Evolutionary conservation across 2,329 filamentous ascomycete species (phyloP).

Genomic region (Alternaria metachromatica): DNA sequence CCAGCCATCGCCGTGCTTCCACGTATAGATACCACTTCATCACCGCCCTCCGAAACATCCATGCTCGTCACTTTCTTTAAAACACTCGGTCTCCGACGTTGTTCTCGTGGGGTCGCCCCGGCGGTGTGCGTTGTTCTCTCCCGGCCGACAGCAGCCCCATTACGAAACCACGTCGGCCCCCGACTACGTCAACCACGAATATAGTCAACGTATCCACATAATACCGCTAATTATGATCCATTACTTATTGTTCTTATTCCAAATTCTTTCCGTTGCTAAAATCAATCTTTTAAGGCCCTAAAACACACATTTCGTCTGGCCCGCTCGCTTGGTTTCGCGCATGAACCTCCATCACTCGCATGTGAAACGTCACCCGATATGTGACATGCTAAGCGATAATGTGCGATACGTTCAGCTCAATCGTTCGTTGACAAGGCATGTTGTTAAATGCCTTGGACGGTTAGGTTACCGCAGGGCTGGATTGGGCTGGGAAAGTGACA

Average conservation of each 20-base stretch:
- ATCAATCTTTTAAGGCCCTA: background rate
- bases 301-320: background rate
- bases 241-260: background rate
- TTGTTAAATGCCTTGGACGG: background rate
- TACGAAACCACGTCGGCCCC: background rate
- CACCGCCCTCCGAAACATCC: background rate
- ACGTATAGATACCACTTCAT: background rate
- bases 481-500: background rate
- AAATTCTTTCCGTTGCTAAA: background rate
- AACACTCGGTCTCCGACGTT: background rate
- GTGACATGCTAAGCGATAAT: background rate
- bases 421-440: background rate
- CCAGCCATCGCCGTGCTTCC: background rate
- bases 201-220: background rate
- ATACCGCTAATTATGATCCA: slow-evolving; percentile 7
- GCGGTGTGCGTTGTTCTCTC: slow-evolving; percentile 1
- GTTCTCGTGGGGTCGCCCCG: background rate
- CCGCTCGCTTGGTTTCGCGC: background rate
- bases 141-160: background rate
- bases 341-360: background rate
- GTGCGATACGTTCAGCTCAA: background rate
- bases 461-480: background rate
- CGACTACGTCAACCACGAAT: background rate
- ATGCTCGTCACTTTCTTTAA: background rate
- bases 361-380: background rate